Evolutionary conservation across 371 early-diverging fungal species (phyloP).

Genomic region (Rhizopus delemar): DNA sequence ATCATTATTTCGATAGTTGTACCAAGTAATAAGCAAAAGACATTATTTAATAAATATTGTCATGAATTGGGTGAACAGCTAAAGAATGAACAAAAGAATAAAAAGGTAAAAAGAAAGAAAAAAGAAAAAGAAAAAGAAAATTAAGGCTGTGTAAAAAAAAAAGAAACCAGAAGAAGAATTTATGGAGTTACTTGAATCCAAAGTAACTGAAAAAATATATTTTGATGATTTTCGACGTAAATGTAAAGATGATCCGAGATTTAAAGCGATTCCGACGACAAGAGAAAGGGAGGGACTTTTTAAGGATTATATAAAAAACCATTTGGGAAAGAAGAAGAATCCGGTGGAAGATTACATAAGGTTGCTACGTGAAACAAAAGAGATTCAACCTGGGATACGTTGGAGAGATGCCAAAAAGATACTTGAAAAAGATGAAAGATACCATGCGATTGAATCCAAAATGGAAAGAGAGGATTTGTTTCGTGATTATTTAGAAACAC

Average conservation of each 20-base stretch:
- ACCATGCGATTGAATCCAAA: slow-evolving; percentile 55
- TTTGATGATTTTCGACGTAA: slow-evolving; percentile 71
- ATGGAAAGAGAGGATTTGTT: slow-evolving; percentile 64
- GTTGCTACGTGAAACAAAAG: slow-evolving; percentile 49
- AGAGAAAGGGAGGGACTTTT: slow-evolving; percentile 57
- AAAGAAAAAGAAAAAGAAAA: slow-evolving; percentile 17
- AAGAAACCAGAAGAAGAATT: slow-evolving; percentile 57
- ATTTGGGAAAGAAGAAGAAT: slow-evolving; percentile 30
- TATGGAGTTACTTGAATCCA: slow-evolving; percentile 47
- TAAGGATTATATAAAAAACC: slow-evolving; percentile 51
- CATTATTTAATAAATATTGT: slow-evolving; percentile 73
- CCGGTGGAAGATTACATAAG: slow-evolving; percentile 48
- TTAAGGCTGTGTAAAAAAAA: slow-evolving; percentile 4
- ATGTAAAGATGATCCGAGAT: slow-evolving; percentile 59
- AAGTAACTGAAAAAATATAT: slow-evolving; percentile 49
- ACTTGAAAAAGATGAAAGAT: slow-evolving; percentile 60
- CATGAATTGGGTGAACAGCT: slow-evolving; percentile 56
- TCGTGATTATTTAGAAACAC: slow-evolving; percentile 54
- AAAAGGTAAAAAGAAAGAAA: slow-evolving; percentile 39
- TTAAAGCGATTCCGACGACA: slow-evolving; percentile 44
- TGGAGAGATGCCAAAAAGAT: slow-evolving; percentile 62
- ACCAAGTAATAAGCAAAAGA: slow-evolving; percentile 47
- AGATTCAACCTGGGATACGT: slow-evolving; percentile 46
- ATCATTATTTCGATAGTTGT: slow-evolving; percentile 26
- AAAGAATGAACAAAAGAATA: slow-evolving; percentile 44